Conservation (phyloP, 2,329 filamentous ascomycete species). For the Colletotrichum navitas region DNA sequence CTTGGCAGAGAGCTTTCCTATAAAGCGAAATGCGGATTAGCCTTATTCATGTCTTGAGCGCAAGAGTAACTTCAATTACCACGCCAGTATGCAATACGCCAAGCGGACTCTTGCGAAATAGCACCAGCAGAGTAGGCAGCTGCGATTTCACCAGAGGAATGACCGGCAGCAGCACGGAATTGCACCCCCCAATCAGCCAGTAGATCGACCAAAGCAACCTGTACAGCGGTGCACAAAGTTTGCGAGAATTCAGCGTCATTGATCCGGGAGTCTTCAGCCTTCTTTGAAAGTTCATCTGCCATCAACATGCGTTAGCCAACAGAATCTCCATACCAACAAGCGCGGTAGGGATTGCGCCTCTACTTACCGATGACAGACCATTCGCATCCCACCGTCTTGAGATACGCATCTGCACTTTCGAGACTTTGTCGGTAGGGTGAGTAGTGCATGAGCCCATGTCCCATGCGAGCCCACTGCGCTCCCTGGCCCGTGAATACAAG, state of each 20-base stretch:
- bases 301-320: constrained; percentile 48
- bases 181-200: constrained; percentile 48
- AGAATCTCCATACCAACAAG: background rate
- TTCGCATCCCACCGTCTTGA: constrained; percentile 48
- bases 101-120: constrained; percentile 53
- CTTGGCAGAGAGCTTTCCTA: constrained; percentile 50
- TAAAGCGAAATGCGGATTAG: too few species aligned
- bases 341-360: background rate
- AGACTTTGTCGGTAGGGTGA: constrained; percentile 57
- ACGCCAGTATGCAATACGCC: constrained; percentile 63
- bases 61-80: constrained; percentile 44
- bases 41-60: background rate
- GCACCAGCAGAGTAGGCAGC: constrained; percentile 57
- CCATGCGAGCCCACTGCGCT: constrained; percentile 45
- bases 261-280: constrained; percentile 42
- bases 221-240: constrained; percentile 57
- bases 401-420: constrained; percentile 49
- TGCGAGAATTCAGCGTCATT: constrained; percentile 47
- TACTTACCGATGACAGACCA: constrained; percentile 51
- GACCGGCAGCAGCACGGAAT: constrained; percentile 49
- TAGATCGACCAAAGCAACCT: constrained; percentile 56
- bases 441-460: constrained; percentile 45
- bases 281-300: constrained; percentile 33
- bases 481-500: constrained; percentile 48
- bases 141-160: constrained; percentile 55